Evolutionary conservation across 495 filamentous ascomycete genomes (phyloP).

Genomic region (Staphylotrichum tortipilum): DNA sequence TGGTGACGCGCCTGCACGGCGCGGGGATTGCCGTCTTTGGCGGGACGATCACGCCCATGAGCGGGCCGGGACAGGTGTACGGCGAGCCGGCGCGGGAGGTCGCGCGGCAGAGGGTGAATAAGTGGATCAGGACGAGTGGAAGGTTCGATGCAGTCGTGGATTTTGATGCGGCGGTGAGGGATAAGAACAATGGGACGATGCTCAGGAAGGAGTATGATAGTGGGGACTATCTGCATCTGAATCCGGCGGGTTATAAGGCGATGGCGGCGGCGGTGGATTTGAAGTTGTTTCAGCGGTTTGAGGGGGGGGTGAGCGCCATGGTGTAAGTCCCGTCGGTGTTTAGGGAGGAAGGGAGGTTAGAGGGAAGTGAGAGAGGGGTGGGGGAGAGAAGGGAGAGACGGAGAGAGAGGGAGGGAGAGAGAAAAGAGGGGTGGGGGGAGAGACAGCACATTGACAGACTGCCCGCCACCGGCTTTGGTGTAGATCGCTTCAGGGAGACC

Average conservation of each 20-base stretch:
- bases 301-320: constrained; percentile 13
- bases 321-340: too few relatives aligned
- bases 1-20: constrained; percentile 43
- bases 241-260: constrained; percentile 45
- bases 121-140: constrained; percentile 48
- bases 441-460: too few relatives aligned
- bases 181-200: constrained; percentile 34
- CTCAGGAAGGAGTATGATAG: constrained; percentile 43
- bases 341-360: too few relatives aligned
- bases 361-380: not conserved
- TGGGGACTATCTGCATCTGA: constrained; percentile 59
- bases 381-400: not conserved
- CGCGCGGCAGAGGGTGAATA: constrained; percentile 50
- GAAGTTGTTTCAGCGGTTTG: constrained; percentile 34
- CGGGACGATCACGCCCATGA: constrained; percentile 59
- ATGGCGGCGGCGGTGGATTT: constrained; percentile 50
- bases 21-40: constrained; percentile 46
- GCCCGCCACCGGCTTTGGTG: too few relatives aligned
- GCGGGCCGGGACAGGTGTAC: constrained; percentile 35
- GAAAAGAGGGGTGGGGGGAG: too few relatives aligned
- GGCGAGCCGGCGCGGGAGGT: constrained; percentile 39
- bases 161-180: constrained; percentile 48
- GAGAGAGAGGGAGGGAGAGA: not conserved
- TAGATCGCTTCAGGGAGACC: too few relatives aligned
- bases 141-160: constrained; percentile 56